A percentile compares a stretch with the other conserved stretches of the same genome.
Evolutionary conservation across 805 yeast species (phyloP).

Genomic region (Yarrowia yakushimensis): DNA sequence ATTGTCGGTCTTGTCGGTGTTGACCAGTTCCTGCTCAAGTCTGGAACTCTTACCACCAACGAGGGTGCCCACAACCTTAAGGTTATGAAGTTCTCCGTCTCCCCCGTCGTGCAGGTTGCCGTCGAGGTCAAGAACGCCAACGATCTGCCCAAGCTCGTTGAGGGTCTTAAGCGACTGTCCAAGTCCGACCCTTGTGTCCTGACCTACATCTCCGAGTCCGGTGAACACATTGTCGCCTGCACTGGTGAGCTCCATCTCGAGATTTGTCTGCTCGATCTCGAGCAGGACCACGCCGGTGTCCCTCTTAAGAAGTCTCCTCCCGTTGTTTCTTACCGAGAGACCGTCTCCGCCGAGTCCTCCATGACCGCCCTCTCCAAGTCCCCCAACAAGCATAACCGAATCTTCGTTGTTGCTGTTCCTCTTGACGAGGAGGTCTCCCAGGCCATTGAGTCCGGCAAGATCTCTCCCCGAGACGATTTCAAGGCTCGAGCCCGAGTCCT

Average conservation of each 20-base stretch:
- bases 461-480: constrained; percentile 95
- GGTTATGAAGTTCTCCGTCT: constrained; percentile 99
- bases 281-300: constrained; percentile 99
- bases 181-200: constrained; percentile 99
- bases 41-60: constrained; percentile 97
- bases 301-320: constrained; percentile 98
- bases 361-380: constrained; percentile 97
- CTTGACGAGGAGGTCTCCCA: constrained; percentile 85
- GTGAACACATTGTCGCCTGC: constrained; percentile 99
- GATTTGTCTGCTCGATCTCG: constrained; percentile 92
- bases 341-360: constrained; percentile 89
- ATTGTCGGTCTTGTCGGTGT: constrained; percentile 99
- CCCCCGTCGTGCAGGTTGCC: constrained; percentile 99
- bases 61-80: constrained; percentile 98
- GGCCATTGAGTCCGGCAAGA: constrained; percentile 91
- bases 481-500: constrained; percentile 97
- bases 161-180: constrained; percentile 99
- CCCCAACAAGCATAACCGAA: constrained; percentile 99
- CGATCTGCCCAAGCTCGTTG: constrained; percentile 98
- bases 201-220: constrained; percentile 81
- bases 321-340: constrained; percentile 98
- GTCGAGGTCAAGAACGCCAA: constrained; percentile 99
- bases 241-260: constrained; percentile 99
- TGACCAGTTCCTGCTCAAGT: constrained; percentile 98
- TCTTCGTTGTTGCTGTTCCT: constrained; percentile 96